A percentile compares a stretch with the other conserved stretches of the same genome.
Evolutionary conservation across 495 filamentous ascomycete species (phyloP).

Genomic region (Aspergillus bertholletiae): DNA sequence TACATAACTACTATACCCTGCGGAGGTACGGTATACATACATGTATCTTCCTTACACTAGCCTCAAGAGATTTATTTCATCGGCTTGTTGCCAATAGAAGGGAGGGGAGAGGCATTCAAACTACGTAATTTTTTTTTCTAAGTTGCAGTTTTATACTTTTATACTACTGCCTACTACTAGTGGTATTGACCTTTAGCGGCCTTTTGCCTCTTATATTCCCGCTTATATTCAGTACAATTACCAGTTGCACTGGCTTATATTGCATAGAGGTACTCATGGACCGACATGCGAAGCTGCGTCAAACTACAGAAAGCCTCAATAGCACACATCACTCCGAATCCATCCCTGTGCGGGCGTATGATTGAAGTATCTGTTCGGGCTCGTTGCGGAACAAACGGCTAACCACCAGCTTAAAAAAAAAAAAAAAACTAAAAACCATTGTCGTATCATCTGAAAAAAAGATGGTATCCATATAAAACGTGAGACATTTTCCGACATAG

Average conservation of each 20-base stretch:
- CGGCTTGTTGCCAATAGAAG: no score
- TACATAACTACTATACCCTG: no score
- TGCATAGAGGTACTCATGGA: neutral
- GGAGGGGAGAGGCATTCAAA: no score
- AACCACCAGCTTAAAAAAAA: neutral
- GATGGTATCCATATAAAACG: slow-evolving; percentile 13
- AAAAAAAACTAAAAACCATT: neutral
- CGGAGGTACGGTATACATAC: no score
- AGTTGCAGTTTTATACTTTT: no score
- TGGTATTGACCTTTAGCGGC: no score
- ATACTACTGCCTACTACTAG: no score
- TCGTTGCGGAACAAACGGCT: slow-evolving; percentile 1
- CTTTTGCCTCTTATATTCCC: neutral
- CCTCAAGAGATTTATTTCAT: no score
- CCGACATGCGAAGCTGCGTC: neutral
- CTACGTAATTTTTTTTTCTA: no score
- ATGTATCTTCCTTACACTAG: no score
- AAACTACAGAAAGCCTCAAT: neutral
- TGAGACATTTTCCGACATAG: slow-evolving; percentile 15
- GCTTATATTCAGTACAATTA: no score
- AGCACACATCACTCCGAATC: neutral
- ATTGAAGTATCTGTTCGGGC: neutral
- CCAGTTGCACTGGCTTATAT: no score
- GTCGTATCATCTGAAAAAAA: slow-evolving; percentile 4
- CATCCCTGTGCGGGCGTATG: neutral